Percentiles rank a stretch among this genome's conserved stretches.
Evolutionary conservation across 2,329 filamentous ascomycete species (phyloP).

Genomic region (Hypoxylon sp.): DNA sequence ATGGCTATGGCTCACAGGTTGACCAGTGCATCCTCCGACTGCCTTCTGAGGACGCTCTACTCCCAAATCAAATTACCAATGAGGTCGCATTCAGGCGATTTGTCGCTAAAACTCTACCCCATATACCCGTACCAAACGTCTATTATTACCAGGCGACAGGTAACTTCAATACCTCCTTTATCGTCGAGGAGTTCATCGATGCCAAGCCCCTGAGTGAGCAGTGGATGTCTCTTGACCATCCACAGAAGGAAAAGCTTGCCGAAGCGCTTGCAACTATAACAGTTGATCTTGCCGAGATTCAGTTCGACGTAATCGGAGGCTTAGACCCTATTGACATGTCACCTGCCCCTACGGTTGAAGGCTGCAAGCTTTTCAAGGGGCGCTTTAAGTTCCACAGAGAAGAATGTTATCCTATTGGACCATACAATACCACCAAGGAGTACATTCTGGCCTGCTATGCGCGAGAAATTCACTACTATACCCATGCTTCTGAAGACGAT

Average conservation of each 20-base stretch:
- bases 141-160: neutral
- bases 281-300: neutral
- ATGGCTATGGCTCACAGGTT: neutral
- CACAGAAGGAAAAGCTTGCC: neutral
- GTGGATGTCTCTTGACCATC: neutral
- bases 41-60: neutral
- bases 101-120: neutral
- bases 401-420: slow-evolving; percentile 5
- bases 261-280: neutral
- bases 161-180: neutral
- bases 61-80: slow-evolving; percentile 1
- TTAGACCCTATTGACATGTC: slow-evolving; percentile 1
- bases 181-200: slow-evolving; percentile 4
- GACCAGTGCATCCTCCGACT: neutral
- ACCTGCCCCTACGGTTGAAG: neutral
- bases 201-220: neutral
- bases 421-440: neutral
- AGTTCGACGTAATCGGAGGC: neutral
- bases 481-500: slow-evolving; percentile 1
- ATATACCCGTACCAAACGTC: neutral
- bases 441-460: slow-evolving; percentile 4
- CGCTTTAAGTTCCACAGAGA: neutral
- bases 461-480: slow-evolving; percentile 2
- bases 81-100: neutral
- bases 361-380: neutral